Conservation (phyloP, 768 basidiomycete genomes). For the Russula ochroleuca region DNA sequence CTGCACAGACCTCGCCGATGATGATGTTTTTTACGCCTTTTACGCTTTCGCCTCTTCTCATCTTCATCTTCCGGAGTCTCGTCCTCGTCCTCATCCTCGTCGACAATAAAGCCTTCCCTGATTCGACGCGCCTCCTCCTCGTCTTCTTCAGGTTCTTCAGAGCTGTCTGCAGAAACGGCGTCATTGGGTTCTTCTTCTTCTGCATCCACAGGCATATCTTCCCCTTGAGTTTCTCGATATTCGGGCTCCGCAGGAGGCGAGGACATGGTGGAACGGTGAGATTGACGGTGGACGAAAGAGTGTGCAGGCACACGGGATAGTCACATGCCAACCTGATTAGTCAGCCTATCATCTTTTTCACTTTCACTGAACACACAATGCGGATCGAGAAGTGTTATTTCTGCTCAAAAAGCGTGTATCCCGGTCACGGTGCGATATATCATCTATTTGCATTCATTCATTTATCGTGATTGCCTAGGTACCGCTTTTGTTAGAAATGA, state of each 20-base stretch:
- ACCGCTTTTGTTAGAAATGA: conserved; percentile 96
- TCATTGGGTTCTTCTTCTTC: conserved; percentile 50
- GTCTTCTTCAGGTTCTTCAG: conserved; percentile 87
- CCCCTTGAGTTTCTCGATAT: conserved; percentile 37
- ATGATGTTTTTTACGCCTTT: conserved; percentile 63
- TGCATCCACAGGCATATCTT: conserved; percentile 56
- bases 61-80: conserved; percentile 59
- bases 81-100: conserved; percentile 83
- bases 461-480: conserved; percentile 43
- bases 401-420: conserved; percentile 95
- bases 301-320: conserved; percentile 6
- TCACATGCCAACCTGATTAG: conserved; percentile 18
- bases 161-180: conserved; percentile 70
- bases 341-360: conserved; percentile 5
- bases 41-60: conserved; percentile 53
- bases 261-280: conserved; percentile 44
- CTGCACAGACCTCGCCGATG: conserved; percentile 50
- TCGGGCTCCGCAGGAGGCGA: conserved; percentile 42
- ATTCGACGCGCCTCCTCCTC: conserved; percentile 80
- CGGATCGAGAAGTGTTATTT: conserved; percentile 98
- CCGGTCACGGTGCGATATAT: conserved; percentile 72
- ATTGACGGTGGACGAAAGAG: conserved; percentile 7
- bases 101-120: conserved; percentile 88
- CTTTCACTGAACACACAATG: conserved; percentile 44
- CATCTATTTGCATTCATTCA: neutral